A percentile compares a stretch with the other conserved stretches of the same genome.
Evolutionary conservation across 306 rosid species (phyloP).

Genomic region (Corylus heterophylla): DNA sequence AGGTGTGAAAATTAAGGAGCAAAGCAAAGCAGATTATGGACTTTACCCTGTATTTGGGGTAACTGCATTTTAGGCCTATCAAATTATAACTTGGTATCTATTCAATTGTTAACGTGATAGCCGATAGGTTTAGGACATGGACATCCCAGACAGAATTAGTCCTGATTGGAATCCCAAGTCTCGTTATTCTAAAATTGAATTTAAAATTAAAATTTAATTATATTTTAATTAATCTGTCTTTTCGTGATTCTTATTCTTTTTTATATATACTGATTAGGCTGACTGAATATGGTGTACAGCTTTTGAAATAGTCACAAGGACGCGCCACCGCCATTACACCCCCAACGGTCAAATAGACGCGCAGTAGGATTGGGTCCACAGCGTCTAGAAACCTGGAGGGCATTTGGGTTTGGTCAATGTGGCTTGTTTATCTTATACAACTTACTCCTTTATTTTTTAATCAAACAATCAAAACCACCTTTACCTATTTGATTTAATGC

Average conservation of each 20-base stretch:
- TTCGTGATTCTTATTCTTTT: no score
- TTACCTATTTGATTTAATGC: neutral
- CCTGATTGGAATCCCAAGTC: no score
- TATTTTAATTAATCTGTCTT: no score
- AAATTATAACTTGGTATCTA: neutral
- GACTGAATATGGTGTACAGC: neutral
- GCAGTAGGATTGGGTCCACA: slow-evolving; percentile 19
- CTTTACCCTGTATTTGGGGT: neutral
- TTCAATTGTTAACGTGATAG: no score
- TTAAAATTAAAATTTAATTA: no score
- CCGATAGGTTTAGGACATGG: no score
- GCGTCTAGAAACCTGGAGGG: slow-evolving; percentile 2
- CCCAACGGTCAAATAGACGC: slow-evolving; percentile 30
- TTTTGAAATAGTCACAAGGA: neutral
- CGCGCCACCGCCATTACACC: slow-evolving; percentile 3
- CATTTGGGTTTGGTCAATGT: neutral
- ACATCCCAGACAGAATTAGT: no score
- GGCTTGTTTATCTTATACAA: slow-evolving; percentile 24
- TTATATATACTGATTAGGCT: neutral
- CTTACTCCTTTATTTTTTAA: neutral
- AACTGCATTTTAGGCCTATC: neutral
- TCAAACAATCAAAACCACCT: neutral
- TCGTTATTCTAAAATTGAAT: no score
- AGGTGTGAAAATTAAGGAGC: neutral
- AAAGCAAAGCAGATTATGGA: neutral